Evolutionary conservation across 441 rosid genomes (phyloP), one percentile per base, ranked within the genome.

Genomic region (Populus hybrid): DNA sequence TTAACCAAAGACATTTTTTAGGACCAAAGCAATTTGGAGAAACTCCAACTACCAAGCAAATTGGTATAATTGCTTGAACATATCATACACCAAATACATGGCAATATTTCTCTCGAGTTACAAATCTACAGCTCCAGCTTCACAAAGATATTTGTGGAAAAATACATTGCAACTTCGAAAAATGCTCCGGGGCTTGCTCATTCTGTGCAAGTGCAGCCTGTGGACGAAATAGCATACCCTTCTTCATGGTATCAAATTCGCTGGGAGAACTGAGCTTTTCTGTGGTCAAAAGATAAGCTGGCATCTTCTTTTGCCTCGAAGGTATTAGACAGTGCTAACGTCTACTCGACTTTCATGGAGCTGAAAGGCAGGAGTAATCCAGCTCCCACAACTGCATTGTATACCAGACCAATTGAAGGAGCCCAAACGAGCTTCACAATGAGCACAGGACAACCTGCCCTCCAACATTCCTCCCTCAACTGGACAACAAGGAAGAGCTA

Each of bases 311-410:
- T 70, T n/a, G 38, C 36, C 65, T 57, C 32, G 21, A 24, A 36
- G 46, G 24, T 32, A 53, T 75, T 78, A 87, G 75, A 85, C 75
- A 0, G 68, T 74, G 83, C 91, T 85, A 76, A 84, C 73, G 73
- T 91, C 98, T 3, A 94, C 91, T 30, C 95, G 92, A 81, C 92
- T 81, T 79, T 83, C 85, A 66, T 92, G 98, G 76, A 94, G 87
- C 86, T 92, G 97, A 81, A 94, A 94, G 67, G 97, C 98, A 3
- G 98, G 97, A 57, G 94, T 88, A 72, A 94, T 89, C 97, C 95
- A 92, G 82, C 93, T 92, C 63, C 98, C 98, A 7, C 98, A 92
- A 65, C 94, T 94, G 90, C 98, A 94, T 69, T 92, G 95, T 76
- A 90, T 87, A 10, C 97, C 98, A 1, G 95, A 91, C 98, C 97